Base-by-base conservation (phyloP, 345 rosid species). In the Arabidopsis thaliana region DNA sequence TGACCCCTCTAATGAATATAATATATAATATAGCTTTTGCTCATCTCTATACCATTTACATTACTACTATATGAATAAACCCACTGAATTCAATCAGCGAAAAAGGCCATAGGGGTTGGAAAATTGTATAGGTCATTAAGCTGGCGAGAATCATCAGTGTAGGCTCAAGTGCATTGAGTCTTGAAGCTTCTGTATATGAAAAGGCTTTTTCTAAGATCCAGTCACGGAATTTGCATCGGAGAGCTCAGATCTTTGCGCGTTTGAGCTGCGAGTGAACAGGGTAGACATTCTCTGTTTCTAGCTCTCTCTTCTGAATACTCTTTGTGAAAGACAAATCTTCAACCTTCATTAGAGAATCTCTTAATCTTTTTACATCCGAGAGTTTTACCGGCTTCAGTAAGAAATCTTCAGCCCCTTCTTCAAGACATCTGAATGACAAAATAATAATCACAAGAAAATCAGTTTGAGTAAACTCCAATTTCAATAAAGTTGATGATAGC, bases 331-430 rank as follows among this genome's bases (percentile, higher is more conserved):
- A 68, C 67, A 57, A 36, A 14, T 71, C 76, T 53, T 53, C 65
- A 37, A 65, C 89, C 72, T 68, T 83, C 56, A 83, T 81, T 28
- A 93, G 25, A 80, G 75, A 86, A 30, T 87, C 86, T 74, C 79
- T 91, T 65, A 93, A 38, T 51, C 96, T 78, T 81, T 60, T 77
- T 8, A 93, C 92, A 41, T 93, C 97, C 0, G 92, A 73, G 44
- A 87, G 83, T 72, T 86, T 86, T 11, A 93, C 93, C 0, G 98
- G 97, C 75, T 93, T 91, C 14, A 91, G 62, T 23, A 93, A 52
- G 78, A 83, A 93, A 34, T 89, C 96, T 81, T 93, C 97, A 36
- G 97, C 98, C 5, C 97, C 97, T 85, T 89, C 90, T 75, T 91
- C 97, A 77, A 90, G 84, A 74, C 96, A 92, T 64, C 93, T 90